phyloP scores from a whole-genome alignment of 768 basidiomycete genomes.

The Sarcodon aspratus region DNA sequence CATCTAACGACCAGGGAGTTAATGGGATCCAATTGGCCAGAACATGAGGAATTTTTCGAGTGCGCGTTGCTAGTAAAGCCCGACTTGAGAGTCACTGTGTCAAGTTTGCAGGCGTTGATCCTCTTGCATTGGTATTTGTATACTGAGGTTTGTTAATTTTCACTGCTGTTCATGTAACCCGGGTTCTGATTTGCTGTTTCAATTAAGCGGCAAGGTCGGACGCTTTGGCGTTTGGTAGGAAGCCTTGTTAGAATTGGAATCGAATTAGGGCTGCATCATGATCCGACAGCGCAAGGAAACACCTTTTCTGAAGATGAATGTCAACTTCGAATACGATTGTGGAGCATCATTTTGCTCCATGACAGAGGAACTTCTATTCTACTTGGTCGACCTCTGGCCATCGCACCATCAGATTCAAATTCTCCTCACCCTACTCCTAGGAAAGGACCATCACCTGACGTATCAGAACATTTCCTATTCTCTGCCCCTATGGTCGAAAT shows the following conservation, averaged over 20 bases:
- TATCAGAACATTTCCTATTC: slow-evolving; percentile 72
- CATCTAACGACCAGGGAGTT: slow-evolving; percentile 38
- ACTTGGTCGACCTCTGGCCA: slow-evolving; percentile 75
- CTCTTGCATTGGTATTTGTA: slow-evolving; percentile 85
- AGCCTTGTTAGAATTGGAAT: slow-evolving; percentile 73
- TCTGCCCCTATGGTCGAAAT: slow-evolving; percentile 72
- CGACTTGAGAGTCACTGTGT: slow-evolving; percentile 72
- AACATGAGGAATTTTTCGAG: slow-evolving; percentile 78
- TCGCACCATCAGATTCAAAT: slow-evolving; percentile 74
- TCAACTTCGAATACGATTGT: slow-evolving; percentile 69
- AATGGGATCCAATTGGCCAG: slow-evolving; percentile 63
- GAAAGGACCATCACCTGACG: slow-evolving; percentile 32
- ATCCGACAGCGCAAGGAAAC: slow-evolving; percentile 55
- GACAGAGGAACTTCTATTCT: slow-evolving; percentile 84
- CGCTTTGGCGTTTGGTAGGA: slow-evolving; percentile 81
- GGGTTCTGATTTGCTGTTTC: slow-evolving; percentile 4
- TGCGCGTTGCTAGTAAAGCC: slow-evolving; percentile 70
- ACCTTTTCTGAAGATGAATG: slow-evolving; percentile 69
- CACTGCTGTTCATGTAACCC: neutral
- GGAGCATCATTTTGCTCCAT: slow-evolving; percentile 78
- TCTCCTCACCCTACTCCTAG: slow-evolving; percentile 57
- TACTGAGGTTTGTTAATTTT: slow-evolving; percentile 48
- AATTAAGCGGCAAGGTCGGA: slow-evolving; percentile 73
- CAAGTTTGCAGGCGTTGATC: slow-evolving; percentile 75
- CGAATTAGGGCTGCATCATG: slow-evolving; percentile 80